Base-by-base conservation (phyloP, 2,329 filamentous ascomycete species). In the Penicillium sp. region DNA sequence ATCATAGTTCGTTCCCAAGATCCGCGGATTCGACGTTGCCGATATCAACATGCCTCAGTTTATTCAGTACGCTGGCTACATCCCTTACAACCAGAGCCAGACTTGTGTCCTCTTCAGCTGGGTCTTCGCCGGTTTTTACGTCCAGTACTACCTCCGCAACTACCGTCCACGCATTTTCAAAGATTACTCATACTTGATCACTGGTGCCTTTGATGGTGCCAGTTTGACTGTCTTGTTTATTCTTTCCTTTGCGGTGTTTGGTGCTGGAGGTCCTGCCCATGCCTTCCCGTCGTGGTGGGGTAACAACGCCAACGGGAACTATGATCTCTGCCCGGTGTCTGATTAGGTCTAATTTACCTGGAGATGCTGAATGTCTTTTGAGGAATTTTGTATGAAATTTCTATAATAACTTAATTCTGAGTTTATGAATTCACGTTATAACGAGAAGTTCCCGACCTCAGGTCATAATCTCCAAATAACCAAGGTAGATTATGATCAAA, bases 241-340 rank as follows among this genome's bases (percentile, higher is more conserved):
- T 42, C 69, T 85, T 13, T 83, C 81, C 0, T 85, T 85, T 68
- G 81, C 82, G 1, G 82, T 85, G 0, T 83, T 84, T 53, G 83
- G 82, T 0, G 81, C 80, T 3, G 80, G 80, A 29, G 79, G 79
- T 0, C 57, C 61, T 1, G 67, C 77, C 0, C 65, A 72, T 10
- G 74, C 79, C 0, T 84, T 85, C 63, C 81, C 82, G 0, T 67
- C 63, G 2, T 85, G 82, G 82, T 84, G 81, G 81, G 82, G 82
- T 0, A 85, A 84, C 51, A 82, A 83, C 29, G 69, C 61, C 0
- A 66, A 78, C 25, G 81, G 80, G 1, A 75, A 79, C 62, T 81
- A 80, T 47, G 81, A 84, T 39, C 46, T 27, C 19, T 56, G 54
- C 16, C 54, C 54, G 3, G 13, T 19, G 16, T 23, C 44, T 11